A percentile compares a stretch with the other conserved stretches of the same genome.
phyloP scores from a whole-genome alignment of 2,329 filamentous ascomycete species.

The Pezicula neosporulosa region DNA sequence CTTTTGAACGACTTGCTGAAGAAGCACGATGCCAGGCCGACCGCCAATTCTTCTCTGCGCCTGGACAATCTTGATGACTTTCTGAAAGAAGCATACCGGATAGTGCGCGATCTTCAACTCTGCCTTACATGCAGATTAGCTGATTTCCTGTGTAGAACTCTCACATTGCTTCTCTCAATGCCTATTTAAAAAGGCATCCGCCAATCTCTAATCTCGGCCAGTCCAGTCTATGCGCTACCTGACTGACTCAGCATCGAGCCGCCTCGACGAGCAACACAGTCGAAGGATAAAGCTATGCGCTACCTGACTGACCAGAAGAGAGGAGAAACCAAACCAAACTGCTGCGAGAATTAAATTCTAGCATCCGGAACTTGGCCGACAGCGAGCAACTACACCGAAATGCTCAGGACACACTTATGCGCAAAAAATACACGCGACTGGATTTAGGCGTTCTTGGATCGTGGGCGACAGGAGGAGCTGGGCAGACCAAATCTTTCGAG shows the following conservation, averaged over 20 bases:
- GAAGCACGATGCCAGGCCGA: constrained; percentile 50
- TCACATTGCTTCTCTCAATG: constrained; percentile 76
- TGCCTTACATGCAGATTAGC: constrained; percentile 2
- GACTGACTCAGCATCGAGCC: too few relatives aligned
- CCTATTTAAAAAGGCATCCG: constrained; percentile 80
- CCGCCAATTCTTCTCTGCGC: constrained; percentile 27
- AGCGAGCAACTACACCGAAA: constrained; percentile 80
- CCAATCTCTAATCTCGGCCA: too few relatives aligned
- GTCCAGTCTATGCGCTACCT: too few relatives aligned
- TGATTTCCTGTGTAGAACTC: constrained; percentile 58
- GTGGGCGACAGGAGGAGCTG: constrained; percentile 66
- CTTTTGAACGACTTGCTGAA: constrained; percentile 67
- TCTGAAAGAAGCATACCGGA: constrained; percentile 88
- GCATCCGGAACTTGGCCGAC: constrained; percentile 75
- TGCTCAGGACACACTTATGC: constrained; percentile 66
- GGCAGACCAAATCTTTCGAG: constrained; percentile 55
- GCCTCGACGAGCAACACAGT: constrained; percentile 41
- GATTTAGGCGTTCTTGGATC: constrained; percentile 60
- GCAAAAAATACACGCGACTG: constrained; percentile 61
- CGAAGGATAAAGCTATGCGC: constrained; percentile 24
- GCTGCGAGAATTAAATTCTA: constrained; percentile 78
- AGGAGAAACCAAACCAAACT: constrained; percentile 86
- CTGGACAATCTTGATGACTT: constrained; percentile 72
- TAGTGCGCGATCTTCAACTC: constrained; percentile 52
- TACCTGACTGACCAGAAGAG: constrained; percentile 73